phyloP scores from a whole-genome alignment of 2,329 filamentous ascomycete species.

The Botrytis fragariae region DNA sequence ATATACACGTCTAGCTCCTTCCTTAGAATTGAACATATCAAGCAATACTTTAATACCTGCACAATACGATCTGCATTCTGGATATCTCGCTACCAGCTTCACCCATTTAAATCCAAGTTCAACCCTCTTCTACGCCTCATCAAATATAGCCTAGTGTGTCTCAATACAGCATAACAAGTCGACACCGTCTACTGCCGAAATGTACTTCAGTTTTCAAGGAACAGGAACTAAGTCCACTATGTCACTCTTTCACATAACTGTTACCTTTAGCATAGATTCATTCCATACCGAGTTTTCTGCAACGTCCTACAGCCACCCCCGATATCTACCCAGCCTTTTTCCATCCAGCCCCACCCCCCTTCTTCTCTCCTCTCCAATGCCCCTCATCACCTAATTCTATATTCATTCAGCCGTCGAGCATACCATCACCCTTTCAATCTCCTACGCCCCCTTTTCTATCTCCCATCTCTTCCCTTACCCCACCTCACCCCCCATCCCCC shows the following conservation, averaged over 20 bases:
- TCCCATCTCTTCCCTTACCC: not conserved
- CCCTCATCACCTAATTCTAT: no score
- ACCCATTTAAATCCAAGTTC: not conserved
- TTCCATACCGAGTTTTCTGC: not conserved
- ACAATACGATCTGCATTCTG: not conserved
- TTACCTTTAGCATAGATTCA: not conserved
- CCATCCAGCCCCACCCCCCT: not conserved
- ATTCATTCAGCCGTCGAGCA: not conserved
- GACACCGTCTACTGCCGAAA: not conserved
- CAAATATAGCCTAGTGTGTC: not conserved
- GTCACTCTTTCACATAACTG: not conserved
- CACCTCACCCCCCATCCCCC: not conserved
- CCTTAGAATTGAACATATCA: not conserved
- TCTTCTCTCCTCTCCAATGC: not conserved
- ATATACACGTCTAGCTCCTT: not conserved
- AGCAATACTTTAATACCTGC: not conserved
- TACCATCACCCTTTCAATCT: not conserved
- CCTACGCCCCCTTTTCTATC: not conserved
- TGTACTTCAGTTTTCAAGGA: fast-evolving
- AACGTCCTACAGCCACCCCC: no score
- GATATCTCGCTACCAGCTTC: not conserved
- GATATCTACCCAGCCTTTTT: not conserved
- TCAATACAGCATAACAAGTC: not conserved
- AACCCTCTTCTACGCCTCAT: not conserved
- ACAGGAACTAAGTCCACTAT: not conserved